phyloP scores from a whole-genome alignment of 2,329 filamentous ascomycete genomes.

The Aspergillus jensenii region DNA sequence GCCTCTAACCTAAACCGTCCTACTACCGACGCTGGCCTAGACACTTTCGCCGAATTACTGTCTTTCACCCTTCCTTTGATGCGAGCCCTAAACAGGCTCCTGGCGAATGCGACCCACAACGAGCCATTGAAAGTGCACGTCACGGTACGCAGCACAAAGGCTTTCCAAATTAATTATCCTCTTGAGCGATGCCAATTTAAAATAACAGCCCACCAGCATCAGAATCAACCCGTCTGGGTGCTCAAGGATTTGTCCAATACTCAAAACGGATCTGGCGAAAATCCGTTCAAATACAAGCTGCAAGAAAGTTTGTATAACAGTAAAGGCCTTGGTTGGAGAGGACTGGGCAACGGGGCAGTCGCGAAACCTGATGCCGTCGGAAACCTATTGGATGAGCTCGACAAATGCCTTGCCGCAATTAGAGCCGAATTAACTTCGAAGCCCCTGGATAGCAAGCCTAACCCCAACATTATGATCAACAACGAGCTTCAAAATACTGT shows the following conservation, averaged over 20 bases:
- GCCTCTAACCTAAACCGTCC: slow-evolving; percentile 36
- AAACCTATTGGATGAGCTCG: slow-evolving; percentile 33
- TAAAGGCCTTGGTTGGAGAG: slow-evolving; percentile 41
- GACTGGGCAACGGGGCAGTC: slow-evolving; percentile 39
- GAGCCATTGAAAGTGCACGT: slow-evolving; percentile 30
- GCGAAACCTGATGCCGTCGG: slow-evolving; percentile 33
- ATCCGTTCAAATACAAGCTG: slow-evolving; percentile 24
- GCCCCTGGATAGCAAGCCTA: not conserved
- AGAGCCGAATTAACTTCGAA: slow-evolving; percentile 1
- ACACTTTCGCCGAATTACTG: slow-evolving; percentile 32
- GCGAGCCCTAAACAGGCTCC: slow-evolving; percentile 36
- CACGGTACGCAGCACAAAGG: slow-evolving; percentile 35
- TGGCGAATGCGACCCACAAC: slow-evolving; percentile 23
- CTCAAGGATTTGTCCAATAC: slow-evolving; percentile 29
- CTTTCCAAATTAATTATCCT: slow-evolving; percentile 38
- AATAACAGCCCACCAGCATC: slow-evolving; percentile 28
- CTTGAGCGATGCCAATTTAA: slow-evolving; percentile 33
- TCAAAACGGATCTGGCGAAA: slow-evolving; percentile 16
- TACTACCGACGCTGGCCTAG: slow-evolving; percentile 29
- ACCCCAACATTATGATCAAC: not conserved
- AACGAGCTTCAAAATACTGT: not conserved
- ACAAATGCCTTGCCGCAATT: slow-evolving; percentile 26
- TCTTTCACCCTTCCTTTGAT: slow-evolving; percentile 40
- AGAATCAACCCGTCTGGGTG: slow-evolving; percentile 34
- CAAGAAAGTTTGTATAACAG: slow-evolving; percentile 36